A percentile compares a stretch with the other conserved stretches of the same genome.
These are phyloP conservation scores for Candida krabiensis DNA, from an alignment of 805 yeast genomes.

Conservation along the genomic window DNA sequence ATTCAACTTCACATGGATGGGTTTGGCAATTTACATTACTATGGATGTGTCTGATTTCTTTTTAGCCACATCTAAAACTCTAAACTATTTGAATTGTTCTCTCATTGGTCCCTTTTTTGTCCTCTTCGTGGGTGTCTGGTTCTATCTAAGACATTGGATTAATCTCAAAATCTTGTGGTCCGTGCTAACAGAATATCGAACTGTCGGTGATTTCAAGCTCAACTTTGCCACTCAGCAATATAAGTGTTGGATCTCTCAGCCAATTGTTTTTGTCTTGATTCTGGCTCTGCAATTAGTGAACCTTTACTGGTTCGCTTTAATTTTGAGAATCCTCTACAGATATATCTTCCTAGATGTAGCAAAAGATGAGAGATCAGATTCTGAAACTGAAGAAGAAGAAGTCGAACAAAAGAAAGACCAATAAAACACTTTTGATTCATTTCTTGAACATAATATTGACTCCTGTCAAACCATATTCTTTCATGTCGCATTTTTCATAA, in stretches of 20 bases:
- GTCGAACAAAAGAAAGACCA: constrained; percentile 25
- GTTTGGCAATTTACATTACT: constrained; percentile 83
- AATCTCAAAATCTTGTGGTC: constrained; percentile 83
- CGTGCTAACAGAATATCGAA: constrained; percentile 77
- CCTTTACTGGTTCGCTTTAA: constrained; percentile 82
- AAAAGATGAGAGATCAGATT: constrained; percentile 86
- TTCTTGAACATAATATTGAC: no score
- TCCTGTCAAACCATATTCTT: no score
- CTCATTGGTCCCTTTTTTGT: constrained; percentile 64
- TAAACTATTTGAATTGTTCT: constrained; percentile 77
- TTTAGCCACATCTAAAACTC: constrained; percentile 78
- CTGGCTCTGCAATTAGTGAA: constrained; percentile 84
- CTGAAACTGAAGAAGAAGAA: constrained; percentile 60
- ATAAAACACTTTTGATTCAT: background rate
- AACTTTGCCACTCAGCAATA: constrained; percentile 91
- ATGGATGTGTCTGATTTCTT: constrained; percentile 96
- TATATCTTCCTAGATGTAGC: constrained; percentile 57
- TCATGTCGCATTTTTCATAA: no score
- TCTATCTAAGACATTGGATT: constrained; percentile 84
- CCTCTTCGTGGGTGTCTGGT: constrained; percentile 74
- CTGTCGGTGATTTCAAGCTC: constrained; percentile 79
- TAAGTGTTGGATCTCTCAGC: constrained; percentile 94
- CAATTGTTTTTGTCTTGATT: constrained; percentile 78
- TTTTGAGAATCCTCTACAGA: constrained; percentile 75
- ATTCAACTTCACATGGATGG: constrained; percentile 97